phyloP scores from a whole-genome alignment of 1,284 basidiomycete species.

The Mrakiaceae sp. region DNA sequence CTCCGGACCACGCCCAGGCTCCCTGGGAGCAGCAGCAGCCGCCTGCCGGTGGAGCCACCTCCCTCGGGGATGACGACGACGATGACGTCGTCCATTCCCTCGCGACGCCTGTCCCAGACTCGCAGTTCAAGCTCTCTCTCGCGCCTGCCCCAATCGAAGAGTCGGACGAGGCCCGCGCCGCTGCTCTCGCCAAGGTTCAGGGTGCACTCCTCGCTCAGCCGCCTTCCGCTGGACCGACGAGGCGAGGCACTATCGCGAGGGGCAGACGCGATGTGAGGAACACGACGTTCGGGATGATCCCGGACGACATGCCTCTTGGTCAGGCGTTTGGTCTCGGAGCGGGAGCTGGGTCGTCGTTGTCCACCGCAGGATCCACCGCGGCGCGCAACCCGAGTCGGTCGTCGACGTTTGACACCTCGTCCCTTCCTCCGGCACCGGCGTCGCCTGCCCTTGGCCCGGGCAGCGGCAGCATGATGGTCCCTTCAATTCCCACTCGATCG shows the following conservation, averaged over 20 bases:
- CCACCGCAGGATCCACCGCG: too few species aligned
- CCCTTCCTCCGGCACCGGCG: not conserved
- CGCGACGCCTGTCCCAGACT: slow-evolving; percentile 5
- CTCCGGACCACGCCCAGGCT: slow-evolving; percentile 38
- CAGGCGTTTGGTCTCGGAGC: not conserved
- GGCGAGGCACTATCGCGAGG: slow-evolving; percentile 35
- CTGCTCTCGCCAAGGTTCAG: slow-evolving; percentile 40
- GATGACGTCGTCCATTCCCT: slow-evolving; percentile 21
- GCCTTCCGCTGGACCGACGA: slow-evolving; percentile 18
- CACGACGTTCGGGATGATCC: slow-evolving; percentile 31
- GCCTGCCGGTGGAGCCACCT: slow-evolving; percentile 11
- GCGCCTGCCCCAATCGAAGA: slow-evolving; percentile 37
- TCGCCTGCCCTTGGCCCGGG: not conserved
- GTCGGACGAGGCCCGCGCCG: slow-evolving; percentile 36
- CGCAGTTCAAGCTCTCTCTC: slow-evolving; percentile 30
- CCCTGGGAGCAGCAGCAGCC: slow-evolving; percentile 33
- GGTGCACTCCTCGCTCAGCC: slow-evolving; percentile 32
- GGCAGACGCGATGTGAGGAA: slow-evolving; percentile 40
- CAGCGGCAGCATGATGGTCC: too few species aligned
- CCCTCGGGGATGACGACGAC: slow-evolving; percentile 30
- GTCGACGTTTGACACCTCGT: not conserved
- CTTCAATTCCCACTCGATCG: not conserved
- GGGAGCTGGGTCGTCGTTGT: too few species aligned
- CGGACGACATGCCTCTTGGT: slow-evolving; percentile 22
- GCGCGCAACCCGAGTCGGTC: not conserved